A percentile compares a stretch with the other conserved stretches of the same genome.
phyloP scores from a whole-genome alignment of 129 eudicot species.

The Deinandra increscens region DNA sequence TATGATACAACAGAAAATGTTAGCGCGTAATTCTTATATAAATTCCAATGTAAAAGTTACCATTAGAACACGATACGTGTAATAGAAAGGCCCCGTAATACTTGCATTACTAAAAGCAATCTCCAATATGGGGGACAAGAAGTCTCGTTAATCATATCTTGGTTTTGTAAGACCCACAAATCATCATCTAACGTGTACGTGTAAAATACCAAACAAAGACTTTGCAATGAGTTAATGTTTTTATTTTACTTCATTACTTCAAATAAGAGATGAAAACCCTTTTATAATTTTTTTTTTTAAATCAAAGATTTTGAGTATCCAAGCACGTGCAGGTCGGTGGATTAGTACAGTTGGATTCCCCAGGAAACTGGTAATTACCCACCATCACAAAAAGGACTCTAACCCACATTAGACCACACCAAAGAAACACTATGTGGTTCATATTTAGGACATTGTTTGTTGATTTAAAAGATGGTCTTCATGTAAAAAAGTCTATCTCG shows the following conservation, averaged over 20 bases:
- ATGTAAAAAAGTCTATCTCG: too few relatives aligned
- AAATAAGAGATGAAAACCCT: slow-evolving; percentile 14
- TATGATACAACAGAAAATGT: too few relatives aligned
- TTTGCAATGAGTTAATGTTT: background rate
- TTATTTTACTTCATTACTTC: background rate
- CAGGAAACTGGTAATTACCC: slow-evolving; percentile 11
- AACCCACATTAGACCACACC: background rate
- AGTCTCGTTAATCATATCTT: background rate
- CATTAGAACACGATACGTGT: slow-evolving; percentile 13
- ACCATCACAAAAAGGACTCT: slow-evolving; percentile 26
- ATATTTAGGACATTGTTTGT: background rate
- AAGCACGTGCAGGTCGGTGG: slow-evolving; percentile 35
- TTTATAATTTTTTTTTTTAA: too few relatives aligned
- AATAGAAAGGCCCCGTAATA: background rate
- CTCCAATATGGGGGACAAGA: slow-evolving; percentile 16
- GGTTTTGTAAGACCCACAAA: background rate
- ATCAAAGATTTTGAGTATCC: slow-evolving; percentile 23
- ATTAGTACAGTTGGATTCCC: slow-evolving; percentile 26
- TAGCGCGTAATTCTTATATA: background rate
- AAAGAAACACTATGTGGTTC: background rate
- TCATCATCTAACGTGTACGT: background rate
- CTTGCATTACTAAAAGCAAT: slow-evolving; percentile 6
- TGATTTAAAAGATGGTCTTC: background rate
- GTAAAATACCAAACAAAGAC: background rate
- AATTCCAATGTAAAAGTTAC: slow-evolving; percentile 11